These are phyloP conservation scores for Ophiostoma fasciatum DNA, from an alignment of 2,329 filamentous ascomycete genomes.

Conservation along the genomic window DNA sequence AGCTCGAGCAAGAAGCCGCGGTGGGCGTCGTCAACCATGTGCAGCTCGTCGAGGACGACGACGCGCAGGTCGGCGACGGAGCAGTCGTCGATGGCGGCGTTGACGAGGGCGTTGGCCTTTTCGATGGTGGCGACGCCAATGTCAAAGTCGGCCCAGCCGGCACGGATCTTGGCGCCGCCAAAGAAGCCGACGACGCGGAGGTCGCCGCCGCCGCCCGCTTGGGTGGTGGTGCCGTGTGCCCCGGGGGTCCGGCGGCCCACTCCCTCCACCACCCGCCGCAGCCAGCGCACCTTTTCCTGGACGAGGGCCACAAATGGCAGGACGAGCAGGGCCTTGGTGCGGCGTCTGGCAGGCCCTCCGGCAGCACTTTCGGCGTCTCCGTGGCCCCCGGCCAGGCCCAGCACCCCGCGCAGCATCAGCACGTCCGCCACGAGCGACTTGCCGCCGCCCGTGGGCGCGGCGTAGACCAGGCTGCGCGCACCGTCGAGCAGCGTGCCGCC, in stretches of 20 bases:
- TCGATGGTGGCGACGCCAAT: slow-evolving; percentile 69
- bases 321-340: slow-evolving; percentile 53
- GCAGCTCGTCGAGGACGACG: slow-evolving; percentile 64
- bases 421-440: slow-evolving; percentile 64
- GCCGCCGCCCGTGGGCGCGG: slow-evolving; percentile 62
- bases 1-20: slow-evolving; percentile 64
- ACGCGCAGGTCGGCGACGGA: slow-evolving; percentile 47
- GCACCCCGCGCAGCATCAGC: slow-evolving; percentile 55
- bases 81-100: slow-evolving; percentile 57
- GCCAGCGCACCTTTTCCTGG: slow-evolving; percentile 64
- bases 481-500: slow-evolving; percentile 47
- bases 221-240: slow-evolving; percentile 34
- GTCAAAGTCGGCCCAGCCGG: slow-evolving; percentile 60
- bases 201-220: slow-evolving; percentile 27
- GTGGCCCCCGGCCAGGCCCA: slow-evolving; percentile 34
- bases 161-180: slow-evolving; percentile 52
- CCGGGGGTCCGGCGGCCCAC: no score
- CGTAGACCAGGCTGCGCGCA: slow-evolving; percentile 60
- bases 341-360: slow-evolving; percentile 14
- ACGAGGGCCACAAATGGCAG: slow-evolving; percentile 68
- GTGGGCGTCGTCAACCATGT: slow-evolving; percentile 66
- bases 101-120: slow-evolving; percentile 65
- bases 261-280: slow-evolving; percentile 51
- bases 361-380: no score
- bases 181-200: slow-evolving; percentile 60